These are phyloP conservation scores for Pseudocercospora cruenta DNA, from an alignment of 2,329 filamentous ascomycete species.

Conservation along the genomic window DNA sequence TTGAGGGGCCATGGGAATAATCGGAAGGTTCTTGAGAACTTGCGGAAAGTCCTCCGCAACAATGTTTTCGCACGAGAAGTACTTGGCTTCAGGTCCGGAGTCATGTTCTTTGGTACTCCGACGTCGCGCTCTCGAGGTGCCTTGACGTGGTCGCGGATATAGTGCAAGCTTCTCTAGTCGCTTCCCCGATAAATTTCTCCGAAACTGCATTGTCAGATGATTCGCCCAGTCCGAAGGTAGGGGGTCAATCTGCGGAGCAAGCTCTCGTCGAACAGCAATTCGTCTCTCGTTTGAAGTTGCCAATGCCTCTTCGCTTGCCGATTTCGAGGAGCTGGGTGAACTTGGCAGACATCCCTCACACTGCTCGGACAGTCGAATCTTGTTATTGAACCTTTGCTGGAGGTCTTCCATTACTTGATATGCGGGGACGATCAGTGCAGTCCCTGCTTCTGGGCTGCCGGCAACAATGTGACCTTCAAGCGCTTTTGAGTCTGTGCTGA, in stretches of 20 bases:
- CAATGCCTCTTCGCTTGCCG: neutral
- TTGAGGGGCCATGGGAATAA: constrained; percentile 70
- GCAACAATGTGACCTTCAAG: constrained; percentile 16
- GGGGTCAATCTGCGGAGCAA: no score
- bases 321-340: neutral
- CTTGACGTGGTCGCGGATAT: neutral
- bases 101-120: no score
- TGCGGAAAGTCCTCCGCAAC: no score
- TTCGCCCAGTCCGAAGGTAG: neutral
- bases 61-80: no score
- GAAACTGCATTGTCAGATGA: neutral
- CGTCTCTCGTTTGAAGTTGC: neutral
- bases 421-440: constrained; percentile 13
- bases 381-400: neutral
- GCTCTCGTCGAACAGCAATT: neutral
- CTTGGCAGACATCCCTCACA: neutral
- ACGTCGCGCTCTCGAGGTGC: neutral
- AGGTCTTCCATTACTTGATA: constrained; percentile 16
- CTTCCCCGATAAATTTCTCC: neutral
- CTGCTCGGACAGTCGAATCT: constrained; percentile 2
- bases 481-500: neutral
- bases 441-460: constrained; percentile 1
- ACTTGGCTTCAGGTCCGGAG: no score
- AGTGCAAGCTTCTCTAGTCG: neutral
- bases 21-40: neutral